These are phyloP conservation scores for Puccinia coronata DNA, from an alignment of 1,284 basidiomycete species.

Conservation along the genomic window DNA sequence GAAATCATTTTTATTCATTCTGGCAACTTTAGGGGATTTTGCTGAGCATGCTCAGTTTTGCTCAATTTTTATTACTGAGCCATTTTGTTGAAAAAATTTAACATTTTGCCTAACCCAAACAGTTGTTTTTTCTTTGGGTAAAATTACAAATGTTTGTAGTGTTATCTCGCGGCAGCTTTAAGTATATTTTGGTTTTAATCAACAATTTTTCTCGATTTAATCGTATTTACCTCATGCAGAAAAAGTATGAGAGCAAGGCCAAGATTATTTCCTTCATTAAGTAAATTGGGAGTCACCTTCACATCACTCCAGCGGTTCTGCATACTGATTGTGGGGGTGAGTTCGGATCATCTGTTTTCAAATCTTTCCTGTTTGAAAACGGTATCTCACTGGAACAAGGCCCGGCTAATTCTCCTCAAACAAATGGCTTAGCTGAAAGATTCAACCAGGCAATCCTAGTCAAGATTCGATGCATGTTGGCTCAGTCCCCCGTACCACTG, in stretches of 20 bases:
- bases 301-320: background rate
- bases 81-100: too few relatives aligned
- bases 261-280: background rate
- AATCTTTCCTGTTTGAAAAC: background rate
- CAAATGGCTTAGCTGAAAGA: background rate
- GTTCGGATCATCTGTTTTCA: background rate
- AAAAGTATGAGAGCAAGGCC: background rate
- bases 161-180: background rate
- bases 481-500: too few relatives aligned
- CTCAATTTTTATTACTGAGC: too few relatives aligned
- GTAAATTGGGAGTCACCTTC: background rate
- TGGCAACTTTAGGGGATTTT: too few relatives aligned
- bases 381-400: background rate
- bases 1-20: too few relatives aligned
- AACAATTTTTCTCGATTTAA: conserved; percentile 8
- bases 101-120: too few relatives aligned
- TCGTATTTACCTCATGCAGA: background rate
- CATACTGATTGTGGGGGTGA: background rate
- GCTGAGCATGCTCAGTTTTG: too few relatives aligned
- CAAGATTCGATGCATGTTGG: too few relatives aligned
- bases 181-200: background rate
- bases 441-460: background rate
- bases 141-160: too few relatives aligned
- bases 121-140: too few relatives aligned
- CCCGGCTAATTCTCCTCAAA: background rate